Evolutionary conservation across 805 yeast genomes (phyloP), one percentile per base, ranked within the genome.

Genomic region (Schizosaccharomyces osmophilus): DNA sequence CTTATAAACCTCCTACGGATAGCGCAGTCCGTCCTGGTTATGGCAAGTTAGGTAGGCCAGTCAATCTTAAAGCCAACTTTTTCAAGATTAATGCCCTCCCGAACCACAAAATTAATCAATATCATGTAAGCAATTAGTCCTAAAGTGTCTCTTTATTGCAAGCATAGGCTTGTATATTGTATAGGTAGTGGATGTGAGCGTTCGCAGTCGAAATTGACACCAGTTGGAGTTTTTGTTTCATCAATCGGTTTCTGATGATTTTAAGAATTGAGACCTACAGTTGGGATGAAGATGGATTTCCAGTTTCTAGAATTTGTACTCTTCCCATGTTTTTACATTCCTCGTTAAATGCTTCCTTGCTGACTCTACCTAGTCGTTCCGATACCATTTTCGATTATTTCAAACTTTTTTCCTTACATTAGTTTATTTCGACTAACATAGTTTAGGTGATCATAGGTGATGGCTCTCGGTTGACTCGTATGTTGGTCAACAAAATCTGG

Each of bases 21-120:
- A 8, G 4, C 6, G 57, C 36, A 19, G 22, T 26, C 19, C 57
- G 57, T 51, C 31, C 51, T 29, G 57, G 57, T 51, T 51, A 51
- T 17, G 60, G 60, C 19, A 36, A n/a, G 15, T 9, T 41, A 17
- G 60, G 60, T 11, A 36, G 45, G 19, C 60, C 43, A 17, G 22
- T 57, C 2, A 57, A n/a, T 41, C 15, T 57, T 19, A 29, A 26
- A 22, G 39, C 60, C 22, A 63, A 63, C 51, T 63, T 62, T 29
- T 62, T 36, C 58, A 48, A 54, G 13, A 48, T 63, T 43, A 29
- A 19, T 36, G 26, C 45, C 6, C 59, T 62, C 17, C 64, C 64
- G 5, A 62, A 60, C 26, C 61, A 57, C 17, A 61, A 41, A 8
- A 61, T 63, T 32, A 32, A 58, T 41, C 64, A 63, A 59, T 63